A percentile compares a stretch with the other conserved stretches of the same genome.
Conservation (phyloP, 2,329 filamentous ascomycete species). For the Neoarthrinium moseri region DNA sequence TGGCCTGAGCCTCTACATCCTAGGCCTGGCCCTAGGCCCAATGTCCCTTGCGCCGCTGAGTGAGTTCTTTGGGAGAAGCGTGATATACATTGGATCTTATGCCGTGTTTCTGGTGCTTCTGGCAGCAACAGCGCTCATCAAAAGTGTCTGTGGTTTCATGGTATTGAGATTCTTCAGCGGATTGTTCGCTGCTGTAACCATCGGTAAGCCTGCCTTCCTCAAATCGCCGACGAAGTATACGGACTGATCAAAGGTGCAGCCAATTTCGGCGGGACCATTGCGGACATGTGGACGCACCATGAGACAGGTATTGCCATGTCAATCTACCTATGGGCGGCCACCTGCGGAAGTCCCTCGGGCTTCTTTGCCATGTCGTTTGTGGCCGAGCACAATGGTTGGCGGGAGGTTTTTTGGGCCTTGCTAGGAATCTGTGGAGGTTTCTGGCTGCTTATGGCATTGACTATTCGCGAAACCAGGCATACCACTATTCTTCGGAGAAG, state of each 20-base stretch:
- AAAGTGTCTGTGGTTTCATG: slow-evolving; percentile 39
- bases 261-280: slow-evolving; percentile 42
- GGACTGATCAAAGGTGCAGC: slow-evolving; percentile 14
- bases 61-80: slow-evolving; percentile 40
- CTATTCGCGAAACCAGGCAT: slow-evolving; percentile 42
- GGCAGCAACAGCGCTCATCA: slow-evolving; percentile 39
- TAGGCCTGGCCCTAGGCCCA: slow-evolving; percentile 39
- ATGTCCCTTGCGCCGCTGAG: slow-evolving; percentile 31
- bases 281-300: slow-evolving; percentile 40
- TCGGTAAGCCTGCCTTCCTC: slow-evolving; percentile 10
- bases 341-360: slow-evolving; percentile 41
- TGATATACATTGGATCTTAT: slow-evolving; percentile 41
- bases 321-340: slow-evolving; percentile 41
- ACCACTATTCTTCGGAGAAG: slow-evolving; percentile 38
- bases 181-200: slow-evolving; percentile 37
- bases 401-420: slow-evolving; percentile 42
- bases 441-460: slow-evolving; percentile 39
- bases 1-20: slow-evolving; percentile 43
- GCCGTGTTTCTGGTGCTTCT: slow-evolving; percentile 40
- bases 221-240: not conserved
- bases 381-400: slow-evolving; percentile 39
- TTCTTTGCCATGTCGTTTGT: slow-evolving; percentile 45
- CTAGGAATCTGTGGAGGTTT: slow-evolving; percentile 41
- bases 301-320: slow-evolving; percentile 36
- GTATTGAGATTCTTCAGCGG: slow-evolving; percentile 42